Evolutionary conservation across 2,329 filamentous ascomycete genomes (phyloP).

Genomic region (Colletotrichum brevisporum): DNA sequence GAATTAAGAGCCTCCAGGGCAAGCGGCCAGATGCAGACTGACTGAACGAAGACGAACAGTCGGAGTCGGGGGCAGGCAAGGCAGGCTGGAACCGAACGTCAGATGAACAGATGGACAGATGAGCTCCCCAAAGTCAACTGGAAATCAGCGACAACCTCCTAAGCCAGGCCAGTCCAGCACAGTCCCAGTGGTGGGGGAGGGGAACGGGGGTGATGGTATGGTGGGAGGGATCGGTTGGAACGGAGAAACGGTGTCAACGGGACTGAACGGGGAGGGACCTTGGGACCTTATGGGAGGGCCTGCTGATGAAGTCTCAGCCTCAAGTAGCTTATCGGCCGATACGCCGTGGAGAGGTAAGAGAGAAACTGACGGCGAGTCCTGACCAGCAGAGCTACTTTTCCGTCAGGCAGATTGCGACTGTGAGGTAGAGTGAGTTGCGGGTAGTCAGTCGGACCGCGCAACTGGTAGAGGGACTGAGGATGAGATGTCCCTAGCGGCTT

Average conservation of each 20-base stretch:
- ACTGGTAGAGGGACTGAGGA: slow-evolving; percentile 1
- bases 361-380: slow-evolving; percentile 23
- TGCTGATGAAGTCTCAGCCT: slow-evolving; percentile 61
- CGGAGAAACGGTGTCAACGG: slow-evolving; percentile 10
- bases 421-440: slow-evolving; percentile 19
- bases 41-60: no score
- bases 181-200: slow-evolving; percentile 6
- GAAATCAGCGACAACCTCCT: slow-evolving; percentile 26
- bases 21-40: slow-evolving; percentile 9
- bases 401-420: slow-evolving; percentile 1
- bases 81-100: slow-evolving; percentile 27
- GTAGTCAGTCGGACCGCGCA: slow-evolving; percentile 23
- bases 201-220: slow-evolving; percentile 15
- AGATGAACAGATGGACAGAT: slow-evolving; percentile 47
- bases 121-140: slow-evolving; percentile 36
- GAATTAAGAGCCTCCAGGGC: slow-evolving; percentile 41
- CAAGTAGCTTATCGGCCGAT: slow-evolving; percentile 40
- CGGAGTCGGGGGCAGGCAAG: slow-evolving; percentile 33
- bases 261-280: slow-evolving; percentile 35
- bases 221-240: slow-evolving; percentile 7
- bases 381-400: slow-evolving; percentile 25
- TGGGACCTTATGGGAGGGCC: slow-evolving; percentile 46
- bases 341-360: slow-evolving; percentile 2
- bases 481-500: slow-evolving; percentile 8
- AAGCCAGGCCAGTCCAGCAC: not conserved